Percentiles rank a stretch among this genome's conserved stretches.
phyloP scores from a whole-genome alignment of 1,284 basidiomycete genomes.

The Heliocybe sulcata region DNA sequence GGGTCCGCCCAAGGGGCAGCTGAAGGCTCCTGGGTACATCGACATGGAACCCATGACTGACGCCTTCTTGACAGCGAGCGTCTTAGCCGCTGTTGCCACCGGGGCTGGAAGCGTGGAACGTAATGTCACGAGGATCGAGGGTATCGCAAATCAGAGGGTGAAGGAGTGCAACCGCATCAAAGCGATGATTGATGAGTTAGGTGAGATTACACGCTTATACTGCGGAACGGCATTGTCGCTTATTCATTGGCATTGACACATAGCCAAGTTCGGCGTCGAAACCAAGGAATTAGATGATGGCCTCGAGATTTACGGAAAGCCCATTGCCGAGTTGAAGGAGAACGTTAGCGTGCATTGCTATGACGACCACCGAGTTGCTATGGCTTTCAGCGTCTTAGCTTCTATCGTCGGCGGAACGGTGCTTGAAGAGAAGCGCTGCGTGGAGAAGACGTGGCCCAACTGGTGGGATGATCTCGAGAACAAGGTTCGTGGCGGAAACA shows the following conservation, averaged over 20 bases:
- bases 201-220: conserved; percentile 28
- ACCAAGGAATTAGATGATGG: conserved; percentile 93
- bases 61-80: conserved; percentile 94
- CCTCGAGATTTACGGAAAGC: conserved; percentile 82
- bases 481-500: conserved; percentile 48
- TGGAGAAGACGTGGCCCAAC: conserved; percentile 99
- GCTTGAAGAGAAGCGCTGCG: conserved; percentile 94
- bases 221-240: conserved; percentile 15
- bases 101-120: conserved; percentile 30
- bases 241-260: background rate
- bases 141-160: conserved; percentile 97
- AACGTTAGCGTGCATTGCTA: conserved; percentile 89
- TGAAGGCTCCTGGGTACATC: conserved; percentile 81
- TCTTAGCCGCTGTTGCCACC: conserved; percentile 82
- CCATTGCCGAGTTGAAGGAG: conserved; percentile 52
- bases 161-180: conserved; percentile 97
- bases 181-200: conserved; percentile 94
- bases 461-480: conserved; percentile 99
- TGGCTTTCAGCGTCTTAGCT: conserved; percentile 93
- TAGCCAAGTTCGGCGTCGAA: conserved; percentile 92
- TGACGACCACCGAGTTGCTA: conserved; percentile 97
- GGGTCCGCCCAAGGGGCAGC: conserved; percentile 77
- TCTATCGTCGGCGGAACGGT: conserved; percentile 70
- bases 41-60: conserved; percentile 99
- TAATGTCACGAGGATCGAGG: conserved; percentile 76